Conservation (phyloP, 306 rosid genomes). For the Cicer chorassanicum region DNA sequence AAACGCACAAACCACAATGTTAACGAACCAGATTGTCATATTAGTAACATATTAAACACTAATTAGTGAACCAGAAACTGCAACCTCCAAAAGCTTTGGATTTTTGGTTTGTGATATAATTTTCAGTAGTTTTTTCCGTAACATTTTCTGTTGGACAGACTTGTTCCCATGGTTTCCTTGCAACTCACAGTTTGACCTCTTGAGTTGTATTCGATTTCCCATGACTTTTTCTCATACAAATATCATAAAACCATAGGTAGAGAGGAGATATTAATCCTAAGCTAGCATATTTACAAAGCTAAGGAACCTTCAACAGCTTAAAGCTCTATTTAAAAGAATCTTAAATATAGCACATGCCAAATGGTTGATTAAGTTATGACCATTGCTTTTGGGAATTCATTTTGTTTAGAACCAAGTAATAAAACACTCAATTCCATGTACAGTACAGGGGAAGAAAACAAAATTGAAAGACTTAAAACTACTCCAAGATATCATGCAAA, state of each 20-base stretch:
- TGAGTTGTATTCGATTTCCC: too few relatives aligned
- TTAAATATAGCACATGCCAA: background rate
- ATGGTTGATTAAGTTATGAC: background rate
- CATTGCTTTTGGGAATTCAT: slow-evolving; percentile 9
- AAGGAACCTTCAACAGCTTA: too few relatives aligned
- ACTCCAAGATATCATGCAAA: background rate
- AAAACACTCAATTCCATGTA: slow-evolving; percentile 1
- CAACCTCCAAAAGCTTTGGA: background rate
- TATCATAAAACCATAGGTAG: too few relatives aligned
- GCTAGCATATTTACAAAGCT: too few relatives aligned
- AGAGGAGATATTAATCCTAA: too few relatives aligned
- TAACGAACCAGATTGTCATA: background rate
- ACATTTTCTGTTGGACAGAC: too few relatives aligned
- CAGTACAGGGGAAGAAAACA: background rate
- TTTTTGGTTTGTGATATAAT: background rate
- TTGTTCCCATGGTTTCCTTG: too few relatives aligned
- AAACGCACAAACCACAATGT: background rate
- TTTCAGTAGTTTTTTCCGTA: too few relatives aligned
- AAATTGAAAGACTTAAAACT: background rate
- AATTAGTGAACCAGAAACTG: slow-evolving; percentile 6
- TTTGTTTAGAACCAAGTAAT: slow-evolving; percentile 1
- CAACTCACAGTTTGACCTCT: too few relatives aligned
- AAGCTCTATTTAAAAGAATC: background rate
- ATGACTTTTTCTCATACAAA: too few relatives aligned
- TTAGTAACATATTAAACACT: background rate